Evolutionary conservation across 2,329 filamentous ascomycete genomes (phyloP).

Genomic region (Neopestalotiopsis sp.): DNA sequence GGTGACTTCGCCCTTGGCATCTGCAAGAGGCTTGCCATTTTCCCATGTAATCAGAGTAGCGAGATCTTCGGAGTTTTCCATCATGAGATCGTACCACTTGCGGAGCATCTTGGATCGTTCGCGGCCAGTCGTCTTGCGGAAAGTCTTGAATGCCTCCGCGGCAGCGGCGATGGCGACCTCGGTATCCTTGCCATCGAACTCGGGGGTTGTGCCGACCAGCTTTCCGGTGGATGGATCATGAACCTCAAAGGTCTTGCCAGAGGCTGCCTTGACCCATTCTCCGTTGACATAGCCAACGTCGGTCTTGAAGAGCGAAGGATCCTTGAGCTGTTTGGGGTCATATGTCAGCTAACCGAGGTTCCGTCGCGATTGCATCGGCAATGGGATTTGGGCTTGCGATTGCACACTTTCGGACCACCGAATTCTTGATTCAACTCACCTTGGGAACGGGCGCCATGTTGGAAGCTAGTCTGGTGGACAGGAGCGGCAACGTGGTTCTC

Average conservation of each 20-base stretch:
- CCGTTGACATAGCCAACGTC: constrained; percentile 88
- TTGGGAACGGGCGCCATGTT: constrained; percentile 31
- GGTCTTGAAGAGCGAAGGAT: constrained; percentile 82
- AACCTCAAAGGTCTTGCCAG: constrained; percentile 91
- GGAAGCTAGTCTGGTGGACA: constrained; percentile 35
- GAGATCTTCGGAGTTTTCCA: constrained; percentile 80
- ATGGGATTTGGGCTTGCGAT: neutral
- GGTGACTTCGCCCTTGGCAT: constrained; percentile 73
- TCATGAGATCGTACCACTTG: constrained; percentile 82
- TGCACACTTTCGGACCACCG: neutral
- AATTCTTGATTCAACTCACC: constrained; percentile 17
- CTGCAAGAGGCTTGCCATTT: constrained; percentile 83
- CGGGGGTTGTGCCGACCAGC: constrained; percentile 82
- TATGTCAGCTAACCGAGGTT: constrained; percentile 15
- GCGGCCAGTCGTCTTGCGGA: constrained; percentile 74
- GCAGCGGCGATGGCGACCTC: constrained; percentile 86
- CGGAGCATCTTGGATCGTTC: constrained; percentile 76
- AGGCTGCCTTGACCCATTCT: constrained; percentile 85
- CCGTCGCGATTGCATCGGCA: neutral
- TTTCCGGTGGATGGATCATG: constrained; percentile 83
- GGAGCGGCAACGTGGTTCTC: constrained; percentile 34
- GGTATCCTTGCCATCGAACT: constrained; percentile 81
- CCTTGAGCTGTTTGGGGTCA: constrained; percentile 64
- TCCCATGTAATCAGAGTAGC: constrained; percentile 87
- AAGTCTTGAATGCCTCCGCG: constrained; percentile 73